Conservation (phyloP, 2,329 filamentous ascomycete species). For the Amauroascus verrucosus region DNA sequence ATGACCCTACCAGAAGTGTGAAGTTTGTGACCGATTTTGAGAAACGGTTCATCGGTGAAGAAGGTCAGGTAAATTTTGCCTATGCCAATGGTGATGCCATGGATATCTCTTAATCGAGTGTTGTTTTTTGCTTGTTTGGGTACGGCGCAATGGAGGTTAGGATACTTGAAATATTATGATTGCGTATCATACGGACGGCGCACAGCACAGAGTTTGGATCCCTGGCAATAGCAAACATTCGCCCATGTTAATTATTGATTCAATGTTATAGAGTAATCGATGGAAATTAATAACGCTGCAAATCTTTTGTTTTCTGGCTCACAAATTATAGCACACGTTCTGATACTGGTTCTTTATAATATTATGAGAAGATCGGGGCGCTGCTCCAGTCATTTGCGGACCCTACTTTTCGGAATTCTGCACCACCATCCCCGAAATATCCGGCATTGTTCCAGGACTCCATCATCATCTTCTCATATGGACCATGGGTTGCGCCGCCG, state of each 20-base stretch:
- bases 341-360: neutral
- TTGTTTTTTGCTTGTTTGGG: slow-evolving; percentile 14
- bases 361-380: slow-evolving; percentile 44
- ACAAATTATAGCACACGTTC: slow-evolving; percentile 8
- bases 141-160: slow-evolving; percentile 11
- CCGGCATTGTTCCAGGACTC: slow-evolving; percentile 81
- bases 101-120: slow-evolving; percentile 49
- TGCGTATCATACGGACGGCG: slow-evolving; percentile 10
- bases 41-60: slow-evolving; percentile 82
- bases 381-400: slow-evolving; percentile 47
- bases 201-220: neutral
- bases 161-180: neutral
- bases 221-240: neutral
- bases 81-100: slow-evolving; percentile 52
- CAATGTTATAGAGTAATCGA: neutral
- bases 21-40: slow-evolving; percentile 86
- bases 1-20: slow-evolving; percentile 76
- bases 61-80: slow-evolving; percentile 65
- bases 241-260: neutral
- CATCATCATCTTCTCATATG: slow-evolving; percentile 79
- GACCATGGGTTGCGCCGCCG: slow-evolving; percentile 67
- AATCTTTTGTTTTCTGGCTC: neutral
- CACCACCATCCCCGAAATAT: slow-evolving; percentile 74
- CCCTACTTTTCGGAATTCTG: slow-evolving; percentile 60
- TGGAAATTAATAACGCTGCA: neutral